Evolutionary conservation across 768 basidiomycete species (phyloP).

Genomic region (Mycena indigotica): DNA sequence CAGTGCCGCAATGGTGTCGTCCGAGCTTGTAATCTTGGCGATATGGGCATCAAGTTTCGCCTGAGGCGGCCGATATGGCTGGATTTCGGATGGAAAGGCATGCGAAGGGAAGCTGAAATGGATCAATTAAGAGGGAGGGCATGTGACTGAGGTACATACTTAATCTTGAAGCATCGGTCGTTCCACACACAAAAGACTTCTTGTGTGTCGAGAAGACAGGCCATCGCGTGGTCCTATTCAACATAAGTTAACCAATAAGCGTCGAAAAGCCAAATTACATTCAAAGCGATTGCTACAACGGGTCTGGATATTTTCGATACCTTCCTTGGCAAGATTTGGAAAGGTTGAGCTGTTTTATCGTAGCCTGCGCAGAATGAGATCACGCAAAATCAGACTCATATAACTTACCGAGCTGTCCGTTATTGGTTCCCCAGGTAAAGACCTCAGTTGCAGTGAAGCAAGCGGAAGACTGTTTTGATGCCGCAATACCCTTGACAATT

Average conservation of each 20-base stretch:
- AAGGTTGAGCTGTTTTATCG: slow-evolving; percentile 69
- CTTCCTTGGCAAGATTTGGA: slow-evolving; percentile 46
- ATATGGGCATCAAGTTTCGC: slow-evolving; percentile 69
- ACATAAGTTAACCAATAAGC: background rate
- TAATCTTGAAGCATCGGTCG: slow-evolving; percentile 73
- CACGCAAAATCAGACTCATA: background rate
- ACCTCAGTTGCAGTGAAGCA: slow-evolving; percentile 80
- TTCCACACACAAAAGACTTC: slow-evolving; percentile 87
- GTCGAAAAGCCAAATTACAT: slow-evolving; percentile 28
- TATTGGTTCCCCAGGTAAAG: slow-evolving; percentile 93
- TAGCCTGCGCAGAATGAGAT: slow-evolving; percentile 54
- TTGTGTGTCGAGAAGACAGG: slow-evolving; percentile 72
- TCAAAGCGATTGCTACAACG: slow-evolving; percentile 73
- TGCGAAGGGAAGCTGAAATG: slow-evolving; percentile 69
- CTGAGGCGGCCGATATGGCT: slow-evolving; percentile 81
- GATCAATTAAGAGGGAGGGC: background rate
- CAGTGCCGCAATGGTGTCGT: slow-evolving; percentile 80
- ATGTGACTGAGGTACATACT: slow-evolving; percentile 41
- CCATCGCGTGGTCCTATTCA: slow-evolving; percentile 76
- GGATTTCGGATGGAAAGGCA: slow-evolving; percentile 73
- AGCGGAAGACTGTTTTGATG: slow-evolving; percentile 82
- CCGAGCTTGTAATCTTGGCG: slow-evolving; percentile 76
- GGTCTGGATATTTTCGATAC: slow-evolving; percentile 76
- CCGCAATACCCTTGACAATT: slow-evolving; percentile 76
- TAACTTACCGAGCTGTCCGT: slow-evolving; percentile 78